Evolutionary conservation across 495 filamentous ascomycete species (phyloP), one percentile per base, ranked within the genome.

Genomic region (Tricharina praecox): DNA sequence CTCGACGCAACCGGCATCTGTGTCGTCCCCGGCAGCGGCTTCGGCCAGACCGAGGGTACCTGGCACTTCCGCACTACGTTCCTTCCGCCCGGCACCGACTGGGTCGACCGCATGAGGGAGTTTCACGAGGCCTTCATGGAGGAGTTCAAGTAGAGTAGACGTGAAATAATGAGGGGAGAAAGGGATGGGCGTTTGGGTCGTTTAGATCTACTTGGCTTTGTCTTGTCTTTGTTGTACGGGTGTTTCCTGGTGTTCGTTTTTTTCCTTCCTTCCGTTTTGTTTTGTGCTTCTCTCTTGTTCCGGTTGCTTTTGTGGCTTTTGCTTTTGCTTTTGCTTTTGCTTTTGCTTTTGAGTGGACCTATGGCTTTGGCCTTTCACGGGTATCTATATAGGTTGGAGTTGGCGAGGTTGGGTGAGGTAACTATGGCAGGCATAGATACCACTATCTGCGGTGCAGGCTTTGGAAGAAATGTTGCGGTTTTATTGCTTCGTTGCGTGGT

Each of bases 1-100:
- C 78, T 97, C 40, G 87, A 97, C 60, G 82, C 85, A 11, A 96
- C 90, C 1, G 90, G 90, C 45, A 78, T 97, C n/a, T 97, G 90
- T 53, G 77, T 93, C 25, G 85, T 96, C 0, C 82, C 92, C 0
- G 90, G 90, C 4, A 77, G 73, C 28, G 90, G 92, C 3, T 97
- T 97, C 58, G 88, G 90, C 4, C 90, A 97, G 70, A 86, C 79
- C 67, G 80, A 90, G 55, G 79, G 82, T 58, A 86, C 79, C 16
- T 67, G 90, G 59, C 90, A 97, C 72, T 92, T 97, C 71, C 72
- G 90, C 53, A 97, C 90, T 1, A 97, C 92, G 3, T 97, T 97
- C 71, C 68, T 96, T 48, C 85, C 90, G 3, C 90, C 92, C 0
- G 90, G 90, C 2, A 93, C 85, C 4, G 86, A 93, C 60, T 97